phyloP scores from a whole-genome alignment of 1,139 yeast genomes.

The Taphrina betulina region DNA sequence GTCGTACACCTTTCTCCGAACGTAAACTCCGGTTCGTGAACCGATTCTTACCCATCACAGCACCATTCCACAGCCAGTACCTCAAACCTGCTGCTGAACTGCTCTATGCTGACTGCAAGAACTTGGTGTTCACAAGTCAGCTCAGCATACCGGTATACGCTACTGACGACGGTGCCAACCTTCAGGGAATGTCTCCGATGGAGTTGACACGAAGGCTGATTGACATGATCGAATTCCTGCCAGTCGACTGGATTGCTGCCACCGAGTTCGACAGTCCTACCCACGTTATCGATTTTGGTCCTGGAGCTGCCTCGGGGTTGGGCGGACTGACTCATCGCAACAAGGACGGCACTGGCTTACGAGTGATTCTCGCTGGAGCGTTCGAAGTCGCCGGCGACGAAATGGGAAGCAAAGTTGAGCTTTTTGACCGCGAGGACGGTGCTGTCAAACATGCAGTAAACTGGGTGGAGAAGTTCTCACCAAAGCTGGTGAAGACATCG shows the following conservation, averaged over 20 bases:
- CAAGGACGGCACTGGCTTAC: conserved; percentile 97
- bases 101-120: conserved; percentile 55
- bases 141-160: conserved; percentile 86
- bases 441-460: conserved; percentile 79
- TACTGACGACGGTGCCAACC: conserved; percentile 79
- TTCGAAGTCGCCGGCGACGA: conserved; percentile 76
- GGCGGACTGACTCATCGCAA: conserved; percentile 95
- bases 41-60: conserved; percentile 89
- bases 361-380: conserved; percentile 90
- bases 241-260: conserved; percentile 93
- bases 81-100: conserved; percentile 69
- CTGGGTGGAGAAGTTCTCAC: conserved; percentile 88
- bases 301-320: conserved; percentile 96
- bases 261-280: conserved; percentile 70
- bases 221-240: conserved; percentile 78
- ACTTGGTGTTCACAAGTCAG: conserved; percentile 57
- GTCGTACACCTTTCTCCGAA: conserved; percentile 88
- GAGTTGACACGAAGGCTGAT: conserved; percentile 63
- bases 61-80: conserved; percentile 95
- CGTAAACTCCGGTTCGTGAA: conserved; percentile 90
- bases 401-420: conserved; percentile 92
- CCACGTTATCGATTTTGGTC: conserved; percentile 94
- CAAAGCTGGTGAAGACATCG: conserved; percentile 72
- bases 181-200: conserved; percentile 49
- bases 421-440: conserved; percentile 67